phyloP scores from a whole-genome alignment of 306 rosid species.

The Senna tora region DNA sequence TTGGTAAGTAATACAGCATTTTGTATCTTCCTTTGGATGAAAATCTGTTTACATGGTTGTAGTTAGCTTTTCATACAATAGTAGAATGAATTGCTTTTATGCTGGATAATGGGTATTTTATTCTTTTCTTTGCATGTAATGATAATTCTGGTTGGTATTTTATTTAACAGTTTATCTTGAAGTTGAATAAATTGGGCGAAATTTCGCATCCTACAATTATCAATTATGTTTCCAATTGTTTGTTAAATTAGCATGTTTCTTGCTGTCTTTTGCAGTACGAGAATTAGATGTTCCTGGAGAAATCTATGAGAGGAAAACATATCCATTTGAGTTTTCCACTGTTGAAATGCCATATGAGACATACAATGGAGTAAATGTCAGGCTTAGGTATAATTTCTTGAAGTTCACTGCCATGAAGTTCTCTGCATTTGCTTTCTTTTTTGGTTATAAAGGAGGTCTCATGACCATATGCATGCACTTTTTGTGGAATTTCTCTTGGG shows the following conservation, averaged over 20 bases:
- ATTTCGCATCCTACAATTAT: background rate
- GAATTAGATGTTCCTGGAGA: slow-evolving; percentile 99
- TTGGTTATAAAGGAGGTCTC: background rate
- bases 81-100: slow-evolving; percentile 7
- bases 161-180: background rate
- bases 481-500: background rate
- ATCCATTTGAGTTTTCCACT: slow-evolving; percentile 93
- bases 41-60: slow-evolving; percentile 10
- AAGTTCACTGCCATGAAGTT: background rate
- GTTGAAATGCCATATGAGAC: slow-evolving; percentile 99
- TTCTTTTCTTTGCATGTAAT: background rate
- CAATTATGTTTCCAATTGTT: background rate
- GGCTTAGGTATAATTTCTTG: slow-evolving; percentile 75
- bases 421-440: background rate
- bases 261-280: slow-evolving; percentile 66
- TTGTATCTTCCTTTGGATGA: slow-evolving; percentile 31
- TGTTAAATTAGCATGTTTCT: background rate
- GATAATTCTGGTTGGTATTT: background rate
- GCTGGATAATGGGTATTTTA: background rate
- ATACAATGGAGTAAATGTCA: slow-evolving; percentile 95
- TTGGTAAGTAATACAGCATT: slow-evolving; percentile 65
- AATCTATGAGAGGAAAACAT: slow-evolving; percentile 86
- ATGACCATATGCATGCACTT: background rate
- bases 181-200: background rate
- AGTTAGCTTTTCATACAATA: slow-evolving; percentile 25